Conservation (phyloP, 2,329 filamentous ascomycete genomes). For the Pseudocercospora vitis region DNA sequence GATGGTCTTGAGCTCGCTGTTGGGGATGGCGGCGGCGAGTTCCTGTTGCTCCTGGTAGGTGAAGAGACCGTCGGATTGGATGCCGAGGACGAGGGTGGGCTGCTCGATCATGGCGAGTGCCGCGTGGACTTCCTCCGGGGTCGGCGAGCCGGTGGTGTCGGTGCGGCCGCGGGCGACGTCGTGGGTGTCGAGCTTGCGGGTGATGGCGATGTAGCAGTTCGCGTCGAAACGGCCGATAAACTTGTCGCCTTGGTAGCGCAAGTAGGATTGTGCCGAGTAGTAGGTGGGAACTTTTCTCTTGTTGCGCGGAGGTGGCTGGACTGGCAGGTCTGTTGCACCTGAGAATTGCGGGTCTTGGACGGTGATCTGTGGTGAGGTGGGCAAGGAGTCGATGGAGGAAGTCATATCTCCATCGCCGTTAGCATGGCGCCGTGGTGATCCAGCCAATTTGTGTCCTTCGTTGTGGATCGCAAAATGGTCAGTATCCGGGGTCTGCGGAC, state of each 20-base stretch:
- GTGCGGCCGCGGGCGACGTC: slow-evolving; percentile 59
- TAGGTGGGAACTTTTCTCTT: slow-evolving; percentile 63
- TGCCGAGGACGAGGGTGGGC: slow-evolving; percentile 86
- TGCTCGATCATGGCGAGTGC: slow-evolving; percentile 82
- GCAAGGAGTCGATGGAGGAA: slow-evolving; percentile 23
- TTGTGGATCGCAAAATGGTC: slow-evolving; percentile 56
- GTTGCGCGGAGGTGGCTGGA: slow-evolving; percentile 36
- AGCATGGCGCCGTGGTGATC: slow-evolving; percentile 45
- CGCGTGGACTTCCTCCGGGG: slow-evolving; percentile 58
- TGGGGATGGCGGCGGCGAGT: slow-evolving; percentile 75
- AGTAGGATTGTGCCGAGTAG: slow-evolving; percentile 96
- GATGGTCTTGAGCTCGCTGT: slow-evolving; percentile 78
- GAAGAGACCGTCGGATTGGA: slow-evolving; percentile 93
- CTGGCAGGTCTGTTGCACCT: slow-evolving; percentile 41
- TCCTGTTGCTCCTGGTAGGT: slow-evolving; percentile 97
- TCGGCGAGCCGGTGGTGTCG: slow-evolving; percentile 38
- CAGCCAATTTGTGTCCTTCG: slow-evolving; percentile 51
- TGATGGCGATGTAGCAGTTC: slow-evolving; percentile 99
- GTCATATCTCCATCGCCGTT: slow-evolving; percentile 30
- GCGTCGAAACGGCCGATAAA: slow-evolving; percentile 97
- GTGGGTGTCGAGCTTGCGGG: slow-evolving; percentile 94
- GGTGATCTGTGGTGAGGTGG: slow-evolving; percentile 25
- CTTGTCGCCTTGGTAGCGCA: slow-evolving; percentile 93
- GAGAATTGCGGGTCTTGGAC: slow-evolving; percentile 50
- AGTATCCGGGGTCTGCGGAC: slow-evolving; percentile 44